Base-by-base conservation (phyloP, 176 grass and related monocot species). In the Phoenix dactylifera region DNA sequence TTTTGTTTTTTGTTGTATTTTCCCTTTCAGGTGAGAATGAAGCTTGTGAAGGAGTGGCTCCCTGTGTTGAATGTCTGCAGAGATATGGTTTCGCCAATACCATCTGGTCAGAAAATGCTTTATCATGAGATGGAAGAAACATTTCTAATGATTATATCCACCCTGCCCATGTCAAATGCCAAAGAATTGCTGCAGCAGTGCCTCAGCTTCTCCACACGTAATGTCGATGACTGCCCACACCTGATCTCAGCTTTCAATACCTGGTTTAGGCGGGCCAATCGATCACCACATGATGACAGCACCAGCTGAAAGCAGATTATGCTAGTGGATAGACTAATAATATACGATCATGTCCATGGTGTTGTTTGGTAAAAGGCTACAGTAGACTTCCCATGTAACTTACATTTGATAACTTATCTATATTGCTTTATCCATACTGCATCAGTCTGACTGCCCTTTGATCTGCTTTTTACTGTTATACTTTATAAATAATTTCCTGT, bases 91-190 rank as follows among this genome's bases (percentile, higher is more conserved):
- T 75, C 74, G 60, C 77, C 76, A n/a, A 79, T 82, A 60, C 81
- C 77, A 22, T 50, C 71, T 24, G 86, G 82, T 49, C 76, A 86
- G 6, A 89, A 75, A 71, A 55, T 67, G 5, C 74, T 75, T 49
- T 96, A 82, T 66, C 87, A 80, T 16, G 87, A 91, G 51, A 67
- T 91, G 52, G 92, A 97, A 71, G 84, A 78, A 63, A 62, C 72
- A 32, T 97, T 97, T 76, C 84, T 97, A 50, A 76, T 78, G 65
- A 91, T 88, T 62, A 91, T 91, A 63, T 97, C 87, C 28, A 97
- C 92, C 7, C 52, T 97, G 52, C 78, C 74, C 1, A 67, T 91
- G 17, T 35, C 63, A 16, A 78, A 83, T 28, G 87, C 92, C 16
- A 84, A 91, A 65, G 84, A 85, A 24, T 44, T 97, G 62, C 76